Evolutionary conservation across 2,329 filamentous ascomycete species (phyloP).

Genomic region (Arthroderma sp.): DNA sequence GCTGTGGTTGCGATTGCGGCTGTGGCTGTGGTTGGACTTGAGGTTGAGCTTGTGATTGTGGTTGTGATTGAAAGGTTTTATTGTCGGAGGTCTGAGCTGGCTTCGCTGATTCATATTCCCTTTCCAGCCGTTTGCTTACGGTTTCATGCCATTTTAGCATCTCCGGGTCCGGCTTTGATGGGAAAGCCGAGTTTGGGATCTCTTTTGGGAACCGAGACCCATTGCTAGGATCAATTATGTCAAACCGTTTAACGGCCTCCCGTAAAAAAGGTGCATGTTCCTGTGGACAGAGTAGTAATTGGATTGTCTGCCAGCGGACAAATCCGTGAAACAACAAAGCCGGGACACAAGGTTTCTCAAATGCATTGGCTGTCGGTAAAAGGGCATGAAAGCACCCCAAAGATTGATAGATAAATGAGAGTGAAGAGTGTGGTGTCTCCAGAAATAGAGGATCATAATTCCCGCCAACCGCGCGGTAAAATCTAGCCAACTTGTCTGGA

Average conservation of each 20-base stretch:
- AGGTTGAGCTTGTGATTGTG: no score
- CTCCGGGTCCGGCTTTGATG: slow-evolving; percentile 57
- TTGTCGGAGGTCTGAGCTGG: background rate
- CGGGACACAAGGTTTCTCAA: slow-evolving; percentile 62
- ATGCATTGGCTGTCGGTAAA: slow-evolving; percentile 58
- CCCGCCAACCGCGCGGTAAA: slow-evolving; percentile 61
- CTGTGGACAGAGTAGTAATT: slow-evolving; percentile 73
- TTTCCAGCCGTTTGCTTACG: slow-evolving; percentile 57
- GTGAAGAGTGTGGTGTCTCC: slow-evolving; percentile 54
- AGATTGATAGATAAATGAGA: slow-evolving; percentile 86
- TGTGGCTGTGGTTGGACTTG: no score
- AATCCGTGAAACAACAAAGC: slow-evolving; percentile 75
- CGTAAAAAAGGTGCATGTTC: slow-evolving; percentile 78
- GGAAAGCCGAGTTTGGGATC: slow-evolving; percentile 58
- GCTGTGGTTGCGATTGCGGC: no score
- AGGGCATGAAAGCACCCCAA: slow-evolving; percentile 82
- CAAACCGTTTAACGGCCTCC: slow-evolving; percentile 63
- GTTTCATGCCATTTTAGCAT: slow-evolving; percentile 76
- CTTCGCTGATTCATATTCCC: slow-evolving; percentile 40
- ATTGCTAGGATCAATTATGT: slow-evolving; percentile 58
- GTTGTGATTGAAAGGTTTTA: no score
- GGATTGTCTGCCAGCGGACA: slow-evolving; percentile 85
- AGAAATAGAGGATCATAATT: slow-evolving; percentile 72
- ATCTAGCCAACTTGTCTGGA: slow-evolving; percentile 58
- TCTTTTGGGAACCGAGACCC: slow-evolving; percentile 44